Conservation (phyloP, 768 basidiomycete genomes). For the Boletus patriciae region DNA sequence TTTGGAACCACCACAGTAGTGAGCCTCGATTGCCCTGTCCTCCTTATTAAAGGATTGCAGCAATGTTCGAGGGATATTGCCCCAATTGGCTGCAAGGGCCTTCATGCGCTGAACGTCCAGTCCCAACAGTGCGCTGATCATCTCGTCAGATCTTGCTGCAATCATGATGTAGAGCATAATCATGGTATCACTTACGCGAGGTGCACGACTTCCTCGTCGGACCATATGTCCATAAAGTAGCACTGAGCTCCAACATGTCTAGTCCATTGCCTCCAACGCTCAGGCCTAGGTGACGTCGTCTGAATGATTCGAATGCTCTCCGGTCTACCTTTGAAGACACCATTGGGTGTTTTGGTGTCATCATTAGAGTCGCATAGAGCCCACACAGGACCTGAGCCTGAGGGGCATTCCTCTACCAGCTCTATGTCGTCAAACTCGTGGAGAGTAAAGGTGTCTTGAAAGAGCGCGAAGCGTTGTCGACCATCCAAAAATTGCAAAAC, state of each 20-base stretch:
- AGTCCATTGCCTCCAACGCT: constrained; percentile 3
- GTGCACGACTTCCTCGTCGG: neutral
- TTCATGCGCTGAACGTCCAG: neutral
- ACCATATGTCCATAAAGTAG: constrained; percentile 7
- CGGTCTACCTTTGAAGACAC: neutral
- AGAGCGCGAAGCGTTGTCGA: neutral
- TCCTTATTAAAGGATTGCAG: neutral
- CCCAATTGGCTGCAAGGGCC: neutral
- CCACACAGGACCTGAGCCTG: too few species aligned
- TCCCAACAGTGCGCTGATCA: neutral
- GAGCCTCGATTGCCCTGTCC: too few species aligned
- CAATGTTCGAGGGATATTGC: neutral
- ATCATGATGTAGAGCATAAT: too few species aligned
- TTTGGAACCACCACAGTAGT: too few species aligned
- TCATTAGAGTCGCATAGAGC: neutral
- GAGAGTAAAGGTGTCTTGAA: neutral
- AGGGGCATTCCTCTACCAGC: neutral
- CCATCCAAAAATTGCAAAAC: too few species aligned
- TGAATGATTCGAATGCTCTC: neutral
- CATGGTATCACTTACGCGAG: neutral
- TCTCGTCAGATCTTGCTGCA: neutral
- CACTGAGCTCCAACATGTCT: neutral
- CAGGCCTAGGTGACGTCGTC: neutral
- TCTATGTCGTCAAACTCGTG: accelerated
- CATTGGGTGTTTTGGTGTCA: accelerated